phyloP scores from a whole-genome alignment of 2,329 filamentous ascomycete species.

The Bipolaris sorokiniana region DNA sequence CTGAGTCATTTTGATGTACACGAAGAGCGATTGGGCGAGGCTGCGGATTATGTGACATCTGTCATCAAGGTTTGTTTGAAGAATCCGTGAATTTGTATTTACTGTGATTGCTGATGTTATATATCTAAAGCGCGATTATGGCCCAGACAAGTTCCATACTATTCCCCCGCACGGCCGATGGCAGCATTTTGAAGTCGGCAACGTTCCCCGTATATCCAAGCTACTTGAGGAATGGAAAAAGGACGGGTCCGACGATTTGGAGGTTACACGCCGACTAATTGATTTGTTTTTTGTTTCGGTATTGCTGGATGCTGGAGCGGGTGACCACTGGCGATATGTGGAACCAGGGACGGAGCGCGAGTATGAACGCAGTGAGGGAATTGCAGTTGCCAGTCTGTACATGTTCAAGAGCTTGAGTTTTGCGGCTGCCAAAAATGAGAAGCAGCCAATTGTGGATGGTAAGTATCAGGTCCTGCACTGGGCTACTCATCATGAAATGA shows the following conservation, averaged over 20 bases:
- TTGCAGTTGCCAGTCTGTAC: constrained; percentile 76
- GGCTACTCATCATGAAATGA: neutral
- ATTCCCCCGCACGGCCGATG: constrained; percentile 77
- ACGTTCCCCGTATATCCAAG: constrained; percentile 71
- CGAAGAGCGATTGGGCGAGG: constrained; percentile 76
- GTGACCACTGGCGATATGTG: constrained; percentile 87
- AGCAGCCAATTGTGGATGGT: constrained; percentile 71
- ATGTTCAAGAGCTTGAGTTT: constrained; percentile 85
- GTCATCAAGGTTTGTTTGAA: constrained; percentile 79
- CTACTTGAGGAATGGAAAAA: constrained; percentile 68
- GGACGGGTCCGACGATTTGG: constrained; percentile 65
- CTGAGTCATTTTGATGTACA: constrained; percentile 87
- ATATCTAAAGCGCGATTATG: constrained; percentile 66
- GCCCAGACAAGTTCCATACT: constrained; percentile 58
- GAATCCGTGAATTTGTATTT: neutral
- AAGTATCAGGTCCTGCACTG: constrained; percentile 61
- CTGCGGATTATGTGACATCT: constrained; percentile 80
- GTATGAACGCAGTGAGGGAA: constrained; percentile 83
- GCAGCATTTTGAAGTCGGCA: constrained; percentile 81
- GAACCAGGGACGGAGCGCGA: constrained; percentile 80
- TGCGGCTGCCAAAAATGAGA: constrained; percentile 79
- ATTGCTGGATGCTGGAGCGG: constrained; percentile 83
- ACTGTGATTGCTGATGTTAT: neutral
- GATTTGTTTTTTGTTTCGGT: constrained; percentile 82
- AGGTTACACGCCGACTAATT: constrained; percentile 74